Evolutionary conservation across 139 green algal species (phyloP), one percentile per base, ranked within the genome.

Genomic region (Choricystis sp.): DNA sequence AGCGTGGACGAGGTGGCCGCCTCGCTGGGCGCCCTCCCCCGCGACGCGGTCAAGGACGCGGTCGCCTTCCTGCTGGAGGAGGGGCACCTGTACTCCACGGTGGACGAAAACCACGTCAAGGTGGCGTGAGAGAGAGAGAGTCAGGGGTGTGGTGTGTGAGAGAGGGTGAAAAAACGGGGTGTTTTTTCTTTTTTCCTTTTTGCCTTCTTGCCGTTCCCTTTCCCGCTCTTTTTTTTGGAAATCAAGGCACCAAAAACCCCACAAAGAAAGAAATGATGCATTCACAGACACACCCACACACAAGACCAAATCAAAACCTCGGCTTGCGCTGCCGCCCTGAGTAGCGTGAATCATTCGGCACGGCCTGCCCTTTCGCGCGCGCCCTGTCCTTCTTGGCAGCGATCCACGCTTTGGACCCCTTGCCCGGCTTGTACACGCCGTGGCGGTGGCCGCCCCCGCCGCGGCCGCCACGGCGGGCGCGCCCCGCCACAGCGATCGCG

Each of bases 91-190:
- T 94, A 94, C 75, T 83, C 75, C 40, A 89, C 82, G 21, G 69
- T 78, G 49, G 85, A 90, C 65, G 86, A 94, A 60, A 57, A 72
- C 52, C 83, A 88, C 73, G 89, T 68, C 72, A 88, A 86, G 74
- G 40, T 52, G 40, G 40, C 40, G 26, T 48, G 28, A 62, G 55
- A 65, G 57, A 61, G 57, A 23, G 31, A 29, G 3, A 16, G 40
- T 52, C 9, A 16, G 40, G 40, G 40, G 16, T 52, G 9, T n/a
- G n/a, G n/a, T n/a, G n/a, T n/a, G n/a, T n/a, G n/a, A n/a, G n/a
- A n/a, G n/a, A n/a, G n/a, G n/a, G n/a, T n/a, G n/a, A n/a, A n/a
- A n/a, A n/a, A n/a, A n/a, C n/a, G n/a, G n/a, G n/a, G n/a, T n/a
- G n/a, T n/a, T n/a, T n/a, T n/a, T n/a, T n/a, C n/a, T n/a, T n/a